These are phyloP conservation scores for Bolboschoenus planiculmis DNA, from an alignment of 176 grass and related monocot species.

Conservation along the genomic window DNA sequence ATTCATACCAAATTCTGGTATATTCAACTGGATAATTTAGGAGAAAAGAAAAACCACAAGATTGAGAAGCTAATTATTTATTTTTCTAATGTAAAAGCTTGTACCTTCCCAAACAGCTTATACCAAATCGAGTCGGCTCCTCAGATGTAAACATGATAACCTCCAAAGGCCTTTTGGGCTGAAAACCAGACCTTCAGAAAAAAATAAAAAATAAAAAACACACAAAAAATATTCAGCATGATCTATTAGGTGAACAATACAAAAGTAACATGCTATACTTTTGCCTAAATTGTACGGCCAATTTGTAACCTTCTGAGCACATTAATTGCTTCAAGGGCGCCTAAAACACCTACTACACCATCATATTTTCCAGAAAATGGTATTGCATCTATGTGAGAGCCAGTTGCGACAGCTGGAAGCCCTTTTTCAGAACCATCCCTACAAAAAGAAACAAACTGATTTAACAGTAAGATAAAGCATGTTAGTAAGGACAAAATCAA, in stretches of 20 bases:
- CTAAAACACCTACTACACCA: constrained; percentile 86
- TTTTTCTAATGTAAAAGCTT: neutral
- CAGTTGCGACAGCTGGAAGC: constrained; percentile 71
- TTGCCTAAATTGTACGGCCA: neutral
- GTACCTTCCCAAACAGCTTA: constrained; percentile 92
- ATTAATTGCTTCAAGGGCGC: constrained; percentile 81
- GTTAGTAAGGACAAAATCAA: neutral
- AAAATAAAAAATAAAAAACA: constrained; percentile 6
- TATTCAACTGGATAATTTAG: neutral
- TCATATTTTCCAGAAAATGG: constrained; percentile 98
- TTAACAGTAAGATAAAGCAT: neutral
- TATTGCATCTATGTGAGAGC: constrained; percentile 98
- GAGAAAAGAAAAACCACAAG: neutral
- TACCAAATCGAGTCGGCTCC: constrained; percentile 95
- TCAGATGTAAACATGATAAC: constrained; percentile 99
- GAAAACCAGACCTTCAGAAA: constrained; percentile 50
- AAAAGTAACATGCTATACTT: neutral
- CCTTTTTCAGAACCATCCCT: constrained; percentile 67
- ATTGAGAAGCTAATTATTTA: neutral
- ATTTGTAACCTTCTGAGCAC: constrained; percentile 47
- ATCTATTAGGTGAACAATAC: neutral
- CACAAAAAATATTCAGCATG: constrained; percentile 12
- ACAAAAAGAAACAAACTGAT: constrained; percentile 15
- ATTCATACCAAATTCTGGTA: neutral
- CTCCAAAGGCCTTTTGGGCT: constrained; percentile 78